Percentiles rank a stretch among this genome's conserved stretches.
Evolutionary conservation across 177 flowering plant genomes (phyloP).

Genomic region (Vitis hybrid): DNA sequence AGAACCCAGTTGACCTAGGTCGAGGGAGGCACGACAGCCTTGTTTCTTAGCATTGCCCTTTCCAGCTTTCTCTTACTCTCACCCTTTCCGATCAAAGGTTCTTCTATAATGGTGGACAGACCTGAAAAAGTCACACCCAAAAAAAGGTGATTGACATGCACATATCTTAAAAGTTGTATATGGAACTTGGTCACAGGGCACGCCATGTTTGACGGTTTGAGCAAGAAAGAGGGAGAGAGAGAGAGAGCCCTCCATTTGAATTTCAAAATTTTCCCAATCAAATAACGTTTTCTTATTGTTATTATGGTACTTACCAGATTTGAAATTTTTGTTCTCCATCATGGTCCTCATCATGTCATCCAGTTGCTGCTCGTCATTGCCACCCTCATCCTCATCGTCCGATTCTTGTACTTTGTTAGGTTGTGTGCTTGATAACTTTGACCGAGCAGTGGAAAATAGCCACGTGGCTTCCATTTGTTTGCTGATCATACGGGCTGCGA

Average conservation of each 20-base stretch:
- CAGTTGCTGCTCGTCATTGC: conserved; percentile 1
- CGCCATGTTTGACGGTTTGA: no score
- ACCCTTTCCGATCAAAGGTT: conserved; percentile 25
- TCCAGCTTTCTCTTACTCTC: conserved; percentile 18
- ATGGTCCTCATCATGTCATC: conserved; percentile 15
- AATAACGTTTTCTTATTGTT: no score
- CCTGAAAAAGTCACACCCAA: conserved; percentile 27
- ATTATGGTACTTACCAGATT: conserved; percentile 10
- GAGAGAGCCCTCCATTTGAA: no score
- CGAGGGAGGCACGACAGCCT: conserved; percentile 2
- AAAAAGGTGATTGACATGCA: neutral
- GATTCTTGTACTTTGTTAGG: conserved; percentile 9
- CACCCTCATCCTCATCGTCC: conserved; percentile 8
- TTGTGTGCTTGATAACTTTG: conserved; percentile 6
- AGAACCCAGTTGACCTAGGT: neutral
- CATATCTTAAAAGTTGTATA: neutral
- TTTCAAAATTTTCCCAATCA: no score
- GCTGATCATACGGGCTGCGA: conserved; percentile 63
- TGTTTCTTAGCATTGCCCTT: conserved; percentile 12
- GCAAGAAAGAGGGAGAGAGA: no score
- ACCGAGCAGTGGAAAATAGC: conserved; percentile 46
- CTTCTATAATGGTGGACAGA: conserved; percentile 48
- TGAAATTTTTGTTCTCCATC: conserved; percentile 11
- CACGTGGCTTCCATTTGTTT: conserved; percentile 77
- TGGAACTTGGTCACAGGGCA: no score